Percentiles rank a stretch among this genome's conserved stretches.
These are phyloP conservation scores for Rhynchosporium graminicola DNA, from an alignment of 2,329 filamentous ascomycete genomes.

Conservation along the genomic window DNA sequence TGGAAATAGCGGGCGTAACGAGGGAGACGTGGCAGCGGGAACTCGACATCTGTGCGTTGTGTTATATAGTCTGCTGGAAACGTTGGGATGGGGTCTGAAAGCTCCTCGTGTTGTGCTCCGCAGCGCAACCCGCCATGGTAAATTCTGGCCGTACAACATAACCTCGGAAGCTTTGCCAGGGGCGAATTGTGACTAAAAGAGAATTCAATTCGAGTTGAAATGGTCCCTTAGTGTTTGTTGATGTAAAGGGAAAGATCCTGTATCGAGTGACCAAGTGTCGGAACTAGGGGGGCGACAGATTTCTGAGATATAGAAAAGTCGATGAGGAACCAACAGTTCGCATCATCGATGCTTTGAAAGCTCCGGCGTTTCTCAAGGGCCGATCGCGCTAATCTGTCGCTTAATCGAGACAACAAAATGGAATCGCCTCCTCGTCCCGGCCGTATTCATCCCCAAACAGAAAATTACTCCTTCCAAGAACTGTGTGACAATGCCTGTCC, in stretches of 20 bases:
- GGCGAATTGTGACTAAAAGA: neutral
- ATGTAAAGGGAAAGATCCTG: neutral
- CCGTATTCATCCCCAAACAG: too few species aligned
- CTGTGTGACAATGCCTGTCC: too few species aligned
- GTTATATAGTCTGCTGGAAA: slow-evolving; percentile 32
- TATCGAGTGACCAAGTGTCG: slow-evolving; percentile 2
- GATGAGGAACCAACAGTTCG: slow-evolving; percentile 9
- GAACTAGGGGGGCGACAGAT: neutral
- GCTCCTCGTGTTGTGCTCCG: slow-evolving; percentile 33
- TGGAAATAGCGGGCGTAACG: slow-evolving; percentile 64
- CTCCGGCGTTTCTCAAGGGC: slow-evolving; percentile 14
- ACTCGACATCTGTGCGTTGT: slow-evolving; percentile 29
- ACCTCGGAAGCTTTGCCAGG: slow-evolving; percentile 20
- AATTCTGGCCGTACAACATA: slow-evolving; percentile 65
- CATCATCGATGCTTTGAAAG: slow-evolving; percentile 18
- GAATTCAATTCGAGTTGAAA: neutral
- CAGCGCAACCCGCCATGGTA: slow-evolving; percentile 64
- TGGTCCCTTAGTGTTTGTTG: neutral
- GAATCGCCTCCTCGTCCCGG: neutral
- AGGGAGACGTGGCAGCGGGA: slow-evolving; percentile 63
- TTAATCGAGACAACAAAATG: neutral
- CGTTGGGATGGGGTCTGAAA: slow-evolving; percentile 26
- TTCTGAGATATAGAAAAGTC: too few species aligned
- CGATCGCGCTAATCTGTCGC: slow-evolving; percentile 12
- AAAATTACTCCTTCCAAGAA: too few species aligned